Evolutionary conservation across 108 stramenopile genomes (phyloP).

Genomic region (Pinguiococcus pyrenoidosus): DNA sequence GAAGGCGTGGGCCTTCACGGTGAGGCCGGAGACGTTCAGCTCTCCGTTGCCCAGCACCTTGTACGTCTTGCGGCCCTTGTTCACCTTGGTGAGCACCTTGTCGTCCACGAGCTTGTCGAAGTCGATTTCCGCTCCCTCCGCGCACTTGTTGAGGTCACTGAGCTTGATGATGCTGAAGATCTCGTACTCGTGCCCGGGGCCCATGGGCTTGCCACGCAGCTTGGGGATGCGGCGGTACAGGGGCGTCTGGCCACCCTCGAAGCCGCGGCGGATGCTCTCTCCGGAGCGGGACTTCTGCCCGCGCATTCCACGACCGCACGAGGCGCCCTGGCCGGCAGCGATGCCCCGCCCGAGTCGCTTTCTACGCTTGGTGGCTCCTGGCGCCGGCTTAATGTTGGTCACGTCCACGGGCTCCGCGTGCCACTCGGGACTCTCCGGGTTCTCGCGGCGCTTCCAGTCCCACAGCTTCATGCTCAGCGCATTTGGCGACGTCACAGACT

Average conservation of each 20-base stretch:
- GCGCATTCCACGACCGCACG: conserved; percentile 93
- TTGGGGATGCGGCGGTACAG: conserved; percentile 89
- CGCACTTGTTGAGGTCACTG: conserved; percentile 55
- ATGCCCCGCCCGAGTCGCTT: conserved; percentile 90
- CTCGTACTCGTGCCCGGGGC: conserved; percentile 62
- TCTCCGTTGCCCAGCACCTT: conserved; percentile 76
- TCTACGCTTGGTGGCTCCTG: conserved; percentile 60
- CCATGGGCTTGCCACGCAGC: conserved; percentile 69
- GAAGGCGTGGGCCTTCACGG: conserved; percentile 93
- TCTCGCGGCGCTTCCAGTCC: conserved; percentile 84
- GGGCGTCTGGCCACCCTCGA: conserved; percentile 88
- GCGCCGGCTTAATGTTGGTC: conserved; percentile 60
- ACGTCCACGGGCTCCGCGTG: conserved; percentile 52
- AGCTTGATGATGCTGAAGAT: conserved; percentile 78
- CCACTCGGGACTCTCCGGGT: conserved; percentile 58
- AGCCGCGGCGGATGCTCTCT: conserved; percentile 68
- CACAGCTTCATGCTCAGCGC: conserved; percentile 65
- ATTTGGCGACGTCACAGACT: too few relatives aligned
- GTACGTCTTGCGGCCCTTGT: conserved; percentile 59
- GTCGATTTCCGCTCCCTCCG: conserved; percentile 58
- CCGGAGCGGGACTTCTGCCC: conserved; percentile 86
- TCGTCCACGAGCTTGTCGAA: conserved; percentile 51
- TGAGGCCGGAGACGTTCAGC: conserved; percentile 66
- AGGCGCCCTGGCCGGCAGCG: conserved; percentile 86
- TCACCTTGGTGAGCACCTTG: conserved; percentile 64